These are phyloP conservation scores for Mallotus repandus DNA, from an alignment of 441 rosid genomes.

Conservation along the genomic window DNA sequence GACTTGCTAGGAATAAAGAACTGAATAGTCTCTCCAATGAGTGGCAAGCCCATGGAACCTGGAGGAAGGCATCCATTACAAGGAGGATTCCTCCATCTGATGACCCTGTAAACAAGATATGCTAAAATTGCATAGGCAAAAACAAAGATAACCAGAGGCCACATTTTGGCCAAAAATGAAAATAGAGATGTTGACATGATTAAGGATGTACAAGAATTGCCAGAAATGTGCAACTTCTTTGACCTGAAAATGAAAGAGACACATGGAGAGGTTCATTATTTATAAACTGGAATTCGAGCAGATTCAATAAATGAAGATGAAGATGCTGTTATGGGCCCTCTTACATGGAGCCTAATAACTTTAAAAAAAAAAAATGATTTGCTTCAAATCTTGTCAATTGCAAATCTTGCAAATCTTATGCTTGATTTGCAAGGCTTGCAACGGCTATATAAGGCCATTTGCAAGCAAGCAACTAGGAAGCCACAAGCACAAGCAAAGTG, in stretches of 20 bases:
- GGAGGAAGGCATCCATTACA: constrained; percentile 35
- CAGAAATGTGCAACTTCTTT: too few species aligned
- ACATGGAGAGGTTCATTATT: background rate
- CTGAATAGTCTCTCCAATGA: constrained; percentile 32
- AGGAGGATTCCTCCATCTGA: constrained; percentile 27
- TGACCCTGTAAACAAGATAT: constrained; percentile 12
- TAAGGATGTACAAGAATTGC: too few species aligned
- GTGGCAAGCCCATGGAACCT: constrained; percentile 30
- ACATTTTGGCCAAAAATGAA: constrained; percentile 31
- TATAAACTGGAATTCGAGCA: background rate
- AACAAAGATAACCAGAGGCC: background rate
- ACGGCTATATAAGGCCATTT: too few species aligned
- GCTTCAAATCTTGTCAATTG: too few species aligned
- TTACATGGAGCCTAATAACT: too few species aligned
- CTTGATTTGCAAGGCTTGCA: too few species aligned
- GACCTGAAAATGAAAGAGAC: too few species aligned
- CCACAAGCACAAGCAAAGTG: too few species aligned
- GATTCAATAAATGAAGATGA: constrained; percentile 3
- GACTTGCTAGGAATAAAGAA: constrained; percentile 27
- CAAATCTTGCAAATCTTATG: too few species aligned
- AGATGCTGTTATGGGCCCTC: too few species aligned
- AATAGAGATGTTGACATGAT: constrained; percentile 27
- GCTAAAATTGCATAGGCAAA: background rate
- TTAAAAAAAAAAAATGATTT: too few species aligned
- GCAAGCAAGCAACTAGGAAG: too few species aligned